phyloP scores from a whole-genome alignment of 2,329 filamentous ascomycete genomes.

The Cladophialophora yegresii region DNA sequence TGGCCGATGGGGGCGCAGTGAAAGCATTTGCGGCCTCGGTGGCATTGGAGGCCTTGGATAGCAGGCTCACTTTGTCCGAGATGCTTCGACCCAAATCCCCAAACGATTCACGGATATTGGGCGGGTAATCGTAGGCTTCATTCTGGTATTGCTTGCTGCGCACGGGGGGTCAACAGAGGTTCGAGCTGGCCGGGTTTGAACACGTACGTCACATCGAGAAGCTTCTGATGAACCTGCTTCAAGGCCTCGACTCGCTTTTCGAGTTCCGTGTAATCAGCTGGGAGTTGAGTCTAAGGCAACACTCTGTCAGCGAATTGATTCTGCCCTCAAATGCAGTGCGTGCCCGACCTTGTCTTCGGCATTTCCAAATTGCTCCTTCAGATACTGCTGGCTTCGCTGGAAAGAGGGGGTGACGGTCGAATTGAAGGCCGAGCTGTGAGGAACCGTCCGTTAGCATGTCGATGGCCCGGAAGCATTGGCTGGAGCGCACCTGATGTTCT shows the following conservation, averaged over 20 bases:
- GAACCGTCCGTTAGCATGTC: conserved; percentile 37
- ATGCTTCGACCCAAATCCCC: conserved; percentile 94
- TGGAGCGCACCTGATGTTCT: conserved; percentile 63
- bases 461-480: conserved; percentile 2
- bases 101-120: conserved; percentile 97
- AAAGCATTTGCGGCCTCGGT: conserved; percentile 93
- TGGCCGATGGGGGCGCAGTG: conserved; percentile 82
- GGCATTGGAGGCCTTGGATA: conserved; percentile 81
- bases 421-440: conserved; percentile 59
- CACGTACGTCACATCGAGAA: conserved; percentile 85
- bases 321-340: background rate
- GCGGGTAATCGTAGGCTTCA: conserved; percentile 87
- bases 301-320: conserved; percentile 20
- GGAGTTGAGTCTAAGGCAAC: conserved; percentile 76
- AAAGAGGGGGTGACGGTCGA: conserved; percentile 89
- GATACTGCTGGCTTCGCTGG: conserved; percentile 91
- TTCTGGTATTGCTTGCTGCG: conserved; percentile 85
- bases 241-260: conserved; percentile 98
- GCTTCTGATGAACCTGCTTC: conserved; percentile 95
- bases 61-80: conserved; percentile 87
- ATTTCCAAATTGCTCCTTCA: conserved; percentile 95
- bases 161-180: conserved; percentile 18
- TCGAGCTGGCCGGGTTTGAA: background rate
- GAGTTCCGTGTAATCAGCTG: conserved; percentile 94
- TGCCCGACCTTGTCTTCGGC: conserved; percentile 79